Percentiles rank a stretch among this genome's conserved stretches.
These are phyloP conservation scores for Smallanthus sonchifolius DNA, from an alignment of 129 eudicot species.

Conservation along the genomic window DNA sequence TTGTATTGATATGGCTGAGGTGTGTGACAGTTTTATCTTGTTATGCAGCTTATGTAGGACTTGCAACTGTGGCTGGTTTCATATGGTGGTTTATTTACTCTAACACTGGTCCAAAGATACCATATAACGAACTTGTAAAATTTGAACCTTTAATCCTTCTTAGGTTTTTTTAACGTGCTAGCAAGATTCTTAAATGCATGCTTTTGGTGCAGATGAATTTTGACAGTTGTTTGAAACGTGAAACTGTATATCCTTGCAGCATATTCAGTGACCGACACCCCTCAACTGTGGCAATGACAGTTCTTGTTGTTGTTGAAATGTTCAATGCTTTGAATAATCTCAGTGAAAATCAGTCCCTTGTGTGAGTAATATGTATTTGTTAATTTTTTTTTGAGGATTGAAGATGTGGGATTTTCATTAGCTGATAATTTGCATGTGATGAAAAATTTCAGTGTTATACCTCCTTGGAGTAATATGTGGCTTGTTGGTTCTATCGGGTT, in stretches of 20 bases:
- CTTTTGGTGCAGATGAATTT: conserved; percentile 68
- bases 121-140: conserved; percentile 78
- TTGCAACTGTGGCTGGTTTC: conserved; percentile 97
- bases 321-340: conserved; percentile 95
- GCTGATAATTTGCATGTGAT: background rate
- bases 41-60: conserved; percentile 89
- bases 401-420: background rate
- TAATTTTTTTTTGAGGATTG: background rate
- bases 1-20: background rate
- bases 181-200: background rate
- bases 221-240: conserved; percentile 82
- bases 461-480: conserved; percentile 97
- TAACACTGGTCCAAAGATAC: conserved; percentile 82
- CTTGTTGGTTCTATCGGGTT: conserved; percentile 85
- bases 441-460: conserved; percentile 61
- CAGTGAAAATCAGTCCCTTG: conserved; percentile 95
- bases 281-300: conserved; percentile 96
- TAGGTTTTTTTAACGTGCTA: background rate
- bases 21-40: no score
- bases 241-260: conserved; percentile 81
- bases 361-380: conserved; percentile 43
- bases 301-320: conserved; percentile 98
- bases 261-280: conserved; percentile 92
- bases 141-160: background rate
- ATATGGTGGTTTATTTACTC: conserved; percentile 98